Evolutionary conservation across 1,284 basidiomycete species (phyloP), one percentile per base, ranked within the genome.

Genomic region (Meira miltonrushii): DNA sequence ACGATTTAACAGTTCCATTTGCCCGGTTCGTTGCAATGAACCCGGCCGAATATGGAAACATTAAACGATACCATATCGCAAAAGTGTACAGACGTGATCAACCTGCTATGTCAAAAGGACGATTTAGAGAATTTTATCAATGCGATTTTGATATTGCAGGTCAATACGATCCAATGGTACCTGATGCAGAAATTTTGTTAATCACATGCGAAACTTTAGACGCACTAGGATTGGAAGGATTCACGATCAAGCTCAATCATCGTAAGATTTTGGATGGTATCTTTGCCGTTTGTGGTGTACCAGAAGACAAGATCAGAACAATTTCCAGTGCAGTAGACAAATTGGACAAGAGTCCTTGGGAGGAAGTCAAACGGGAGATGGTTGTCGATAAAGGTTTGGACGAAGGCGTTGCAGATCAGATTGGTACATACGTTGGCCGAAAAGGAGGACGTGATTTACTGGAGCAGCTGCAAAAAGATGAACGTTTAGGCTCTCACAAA

Each of bases 71-170:
- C 86, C 94, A 98, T 80, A 88, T 98, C 57, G 93, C 92, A 33
- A 99, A 98, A 81, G 94, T 98, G 23, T 98, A 98, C 80, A 83
- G 95, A 65, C 82, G 95, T 75, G 94, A 99, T 80, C 93, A 89
- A 74, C 94, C 95, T 0, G 93, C 94, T 60, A 93, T 98, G 89
- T 88, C 87, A 55, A 98, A 99, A 81, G 94, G 94, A 3, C 84
- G 94, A 40, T 96, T 98, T 92, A 85, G 94, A 64, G 94, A 99
- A 81, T 98, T 98, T 78, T 93, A 91, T 77, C 94, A 99, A 81
- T 96, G 94, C 66, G 94, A 98, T 79, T 90, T 97, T 73, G 95
- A 98, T 80, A 93, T 98, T 65, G 86, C 90, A n/a, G 94, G 94
- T 23, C 55, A 65, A n/a, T 73, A 77, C 66, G 94, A 99, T 79